Base-by-base conservation (phyloP, 257 asterid species). In the Parsonsia alboflavescens region DNA sequence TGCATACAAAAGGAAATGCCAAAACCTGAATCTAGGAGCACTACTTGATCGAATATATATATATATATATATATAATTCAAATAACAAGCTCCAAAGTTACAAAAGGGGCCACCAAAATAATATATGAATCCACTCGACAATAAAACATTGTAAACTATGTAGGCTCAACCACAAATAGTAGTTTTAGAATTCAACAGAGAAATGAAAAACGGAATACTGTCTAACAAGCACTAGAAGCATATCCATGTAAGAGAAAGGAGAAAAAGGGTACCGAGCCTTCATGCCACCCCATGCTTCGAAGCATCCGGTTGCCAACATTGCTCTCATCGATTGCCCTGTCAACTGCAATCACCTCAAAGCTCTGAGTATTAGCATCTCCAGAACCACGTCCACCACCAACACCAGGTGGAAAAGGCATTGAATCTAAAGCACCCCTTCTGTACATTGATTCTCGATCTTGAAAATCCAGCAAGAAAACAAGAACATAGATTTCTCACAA, bases 381-480 rank as follows among this genome's bases (percentile, higher is more conserved):
- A 64, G 83, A 57, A 82, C 89, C 84, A 84, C 97, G 89, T 78
- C 99, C 96, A 80, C 99, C 96, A 64, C 98, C 98, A 73, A 95
- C 98, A 79, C 99, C 99, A 63, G 99, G 99, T 50, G 99, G 99
- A 78, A 95, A 95, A 81, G 99, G 99, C 90, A 91, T 95, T 66
- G 96, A 85, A 86, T 89, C 98, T 85, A 78, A 75, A 75, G 73
- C 86, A 80, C 97, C 96, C 86, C 97, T 88, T 82, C 91, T 88
- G 72, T 59, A 79, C 65, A 88, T 74, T 48, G 96, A 78, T 72
- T 95, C 96, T 78, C 93, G 93, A 82, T 91, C 99, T 95, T 87
- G 81, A 73, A 85, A 64, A 81, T 86, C 87, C 89, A 72, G 65
- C 75, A 46, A 76, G 70, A 62, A 75, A 84, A 83, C 82, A 88